phyloP scores from a whole-genome alignment of 73 alveolate species.

The Paramecium primaurelia region DNA sequence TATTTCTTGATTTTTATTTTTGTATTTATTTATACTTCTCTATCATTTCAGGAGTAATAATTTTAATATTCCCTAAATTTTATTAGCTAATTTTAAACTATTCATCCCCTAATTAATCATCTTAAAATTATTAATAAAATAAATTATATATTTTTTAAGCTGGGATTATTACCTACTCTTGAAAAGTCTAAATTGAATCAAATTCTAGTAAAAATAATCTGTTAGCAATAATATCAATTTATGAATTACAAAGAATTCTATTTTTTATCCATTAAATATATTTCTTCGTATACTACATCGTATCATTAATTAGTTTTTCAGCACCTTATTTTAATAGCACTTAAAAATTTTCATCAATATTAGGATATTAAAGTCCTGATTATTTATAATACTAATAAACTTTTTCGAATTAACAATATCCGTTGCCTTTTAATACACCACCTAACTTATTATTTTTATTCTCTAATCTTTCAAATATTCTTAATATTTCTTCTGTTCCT shows the following conservation, averaged over 20 bases:
- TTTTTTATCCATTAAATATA: constrained; percentile 51
- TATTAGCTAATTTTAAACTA: not conserved
- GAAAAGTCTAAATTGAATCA: constrained; percentile 10
- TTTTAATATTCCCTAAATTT: not conserved
- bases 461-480: constrained; percentile 35
- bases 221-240: constrained; percentile 23
- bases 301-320: constrained; percentile 36
- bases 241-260: constrained; percentile 35
- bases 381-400: constrained; percentile 47
- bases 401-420: constrained; percentile 79
- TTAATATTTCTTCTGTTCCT: constrained; percentile 68
- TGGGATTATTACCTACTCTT: constrained; percentile 13
- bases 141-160: constrained; percentile 1
- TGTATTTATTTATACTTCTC: not conserved
- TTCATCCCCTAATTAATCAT: not conserved
- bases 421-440: constrained; percentile 81
- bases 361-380: not conserved
- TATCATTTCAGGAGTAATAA: not conserved
- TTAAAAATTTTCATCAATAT: constrained; percentile 35
- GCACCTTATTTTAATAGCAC: not conserved
- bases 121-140: constrained; percentile 2
- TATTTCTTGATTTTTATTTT: not conserved
- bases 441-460: constrained; percentile 35
- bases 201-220: constrained; percentile 49
- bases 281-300: constrained; percentile 39